Conservation (phyloP, 1,284 basidiomycete species). For the Cryptococcus jaspeensis region DNA sequence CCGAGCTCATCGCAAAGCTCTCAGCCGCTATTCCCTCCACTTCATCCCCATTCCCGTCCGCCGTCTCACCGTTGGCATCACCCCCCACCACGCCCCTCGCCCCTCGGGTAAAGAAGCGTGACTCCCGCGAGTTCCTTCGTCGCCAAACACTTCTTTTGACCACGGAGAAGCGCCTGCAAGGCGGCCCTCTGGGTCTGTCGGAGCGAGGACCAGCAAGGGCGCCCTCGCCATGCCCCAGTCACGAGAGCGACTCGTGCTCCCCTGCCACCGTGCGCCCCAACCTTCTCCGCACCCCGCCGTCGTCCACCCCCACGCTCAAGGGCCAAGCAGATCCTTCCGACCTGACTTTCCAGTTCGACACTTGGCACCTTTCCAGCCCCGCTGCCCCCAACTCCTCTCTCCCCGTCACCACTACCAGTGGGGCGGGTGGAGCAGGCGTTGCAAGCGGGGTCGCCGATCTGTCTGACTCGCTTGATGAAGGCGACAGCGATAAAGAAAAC, state of each 20-base stretch:
- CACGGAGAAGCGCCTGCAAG: not conserved
- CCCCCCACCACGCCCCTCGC: no score
- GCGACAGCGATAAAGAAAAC: conserved; percentile 45
- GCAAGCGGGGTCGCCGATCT: not conserved
- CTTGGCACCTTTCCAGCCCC: conserved; percentile 5
- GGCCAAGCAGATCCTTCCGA: not conserved
- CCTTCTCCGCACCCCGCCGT: not conserved
- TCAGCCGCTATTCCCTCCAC: conserved; percentile 2
- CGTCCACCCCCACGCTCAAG: not conserved
- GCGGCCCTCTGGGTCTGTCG: not conserved
- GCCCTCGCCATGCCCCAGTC: not conserved
- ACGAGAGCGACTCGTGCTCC: conserved; percentile 1
- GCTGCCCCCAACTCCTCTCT: conserved; percentile 4
- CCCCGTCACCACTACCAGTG: conserved; percentile 1
- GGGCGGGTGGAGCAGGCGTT: no score
- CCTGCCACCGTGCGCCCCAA: not conserved
- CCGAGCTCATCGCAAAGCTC: conserved; percentile 26
- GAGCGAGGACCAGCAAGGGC: conserved; percentile 3
- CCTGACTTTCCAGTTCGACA: not conserved
- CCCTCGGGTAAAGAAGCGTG: conserved; percentile 9
- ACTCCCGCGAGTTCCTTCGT: conserved; percentile 18
- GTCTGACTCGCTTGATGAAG: conserved; percentile 14
- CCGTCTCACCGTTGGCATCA: no score
- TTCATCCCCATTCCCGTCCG: not conserved
- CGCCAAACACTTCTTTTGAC: conserved; percentile 12